Evolutionary conservation across 441 rosid species (phyloP).

Genomic region (Gossypium davidsonii): DNA sequence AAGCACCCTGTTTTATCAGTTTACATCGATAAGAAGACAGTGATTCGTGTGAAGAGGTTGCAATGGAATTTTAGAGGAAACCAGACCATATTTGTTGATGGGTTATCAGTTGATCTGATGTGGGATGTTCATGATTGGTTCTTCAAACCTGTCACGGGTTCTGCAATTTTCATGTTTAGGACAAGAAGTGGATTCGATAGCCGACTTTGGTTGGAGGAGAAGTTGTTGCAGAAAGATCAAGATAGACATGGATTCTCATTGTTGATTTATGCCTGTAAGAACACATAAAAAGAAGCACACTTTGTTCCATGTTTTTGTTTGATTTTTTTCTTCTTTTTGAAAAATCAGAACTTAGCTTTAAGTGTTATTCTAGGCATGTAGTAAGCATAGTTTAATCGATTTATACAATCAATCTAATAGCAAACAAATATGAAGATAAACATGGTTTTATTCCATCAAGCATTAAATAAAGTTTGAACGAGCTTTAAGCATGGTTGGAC

Average conservation of each 20-base stretch:
- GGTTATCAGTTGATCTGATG: constrained; percentile 67
- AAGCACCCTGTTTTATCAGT: constrained; percentile 59
- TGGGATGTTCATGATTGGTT: constrained; percentile 98
- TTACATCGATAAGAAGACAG: constrained; percentile 63
- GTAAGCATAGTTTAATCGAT: background rate
- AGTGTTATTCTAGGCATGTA: background rate
- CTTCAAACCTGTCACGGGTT: constrained; percentile 42
- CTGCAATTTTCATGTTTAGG: constrained; percentile 83
- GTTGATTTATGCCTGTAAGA: constrained; percentile 71
- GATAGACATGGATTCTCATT: constrained; percentile 64
- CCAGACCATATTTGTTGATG: constrained; percentile 71
- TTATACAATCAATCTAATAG: no score
- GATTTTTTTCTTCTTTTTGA: background rate
- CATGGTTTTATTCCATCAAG: background rate
- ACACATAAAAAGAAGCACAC: constrained; percentile 14
- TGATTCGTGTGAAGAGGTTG: constrained; percentile 64
- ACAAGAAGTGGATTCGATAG: constrained; percentile 72
- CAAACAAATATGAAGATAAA: background rate
- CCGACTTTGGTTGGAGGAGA: constrained; percentile 74
- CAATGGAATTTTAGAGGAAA: constrained; percentile 91
- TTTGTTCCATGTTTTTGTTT: background rate
- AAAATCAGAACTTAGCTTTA: constrained; percentile 16
- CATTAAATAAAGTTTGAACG: background rate
- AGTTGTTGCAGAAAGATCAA: constrained; percentile 48
- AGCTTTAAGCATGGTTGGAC: no score